These are phyloP conservation scores for Aureobasidium namibiae DNA, from an alignment of 2,329 filamentous ascomycete species.

Conservation along the genomic window DNA sequence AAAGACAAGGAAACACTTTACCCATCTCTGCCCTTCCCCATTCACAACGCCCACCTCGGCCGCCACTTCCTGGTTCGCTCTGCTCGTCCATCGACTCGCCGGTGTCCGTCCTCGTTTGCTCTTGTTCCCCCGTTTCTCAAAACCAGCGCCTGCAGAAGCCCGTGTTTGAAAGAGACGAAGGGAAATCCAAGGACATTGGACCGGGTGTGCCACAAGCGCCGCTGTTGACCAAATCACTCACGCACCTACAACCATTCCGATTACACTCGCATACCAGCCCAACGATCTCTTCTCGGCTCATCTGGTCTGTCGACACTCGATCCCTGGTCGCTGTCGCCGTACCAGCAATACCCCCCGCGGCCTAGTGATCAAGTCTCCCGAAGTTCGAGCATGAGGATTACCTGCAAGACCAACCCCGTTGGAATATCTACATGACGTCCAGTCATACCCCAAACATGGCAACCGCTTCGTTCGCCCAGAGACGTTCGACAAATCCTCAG, in stretches of 20 bases:
- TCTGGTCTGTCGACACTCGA: not conserved
- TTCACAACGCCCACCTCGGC: slow-evolving; percentile 9
- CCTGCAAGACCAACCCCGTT: slow-evolving; percentile 18
- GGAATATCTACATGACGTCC: slow-evolving; percentile 13
- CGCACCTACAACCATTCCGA: not conserved
- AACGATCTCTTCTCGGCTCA: not conserved
- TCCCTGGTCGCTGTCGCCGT: not conserved
- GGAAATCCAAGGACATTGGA: slow-evolving; percentile 10
- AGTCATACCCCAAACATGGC: slow-evolving; percentile 15
- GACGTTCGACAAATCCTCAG: slow-evolving; percentile 29
- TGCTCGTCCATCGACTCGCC: not conserved
- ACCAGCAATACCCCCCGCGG: slow-evolving; percentile 10
- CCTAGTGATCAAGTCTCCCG: not conserved
- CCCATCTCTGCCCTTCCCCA: not conserved
- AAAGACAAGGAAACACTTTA: slow-evolving; percentile 12
- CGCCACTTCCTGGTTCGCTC: slow-evolving; percentile 11
- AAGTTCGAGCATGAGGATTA: slow-evolving; percentile 18
- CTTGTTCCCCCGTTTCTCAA: slow-evolving; percentile 3
- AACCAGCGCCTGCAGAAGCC: slow-evolving; percentile 8
- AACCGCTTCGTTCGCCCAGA: slow-evolving; percentile 14
- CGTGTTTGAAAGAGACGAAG: slow-evolving; percentile 11
- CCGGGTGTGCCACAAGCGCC: slow-evolving; percentile 12
- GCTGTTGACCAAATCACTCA: not conserved
- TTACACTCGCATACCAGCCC: not conserved
- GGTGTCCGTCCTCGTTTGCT: not conserved